A percentile compares a stretch with the other conserved stretches of the same genome.
These are phyloP conservation scores for Chaetomium sp. DNA, from an alignment of 2,329 filamentous ascomycete genomes.

Conservation along the genomic window DNA sequence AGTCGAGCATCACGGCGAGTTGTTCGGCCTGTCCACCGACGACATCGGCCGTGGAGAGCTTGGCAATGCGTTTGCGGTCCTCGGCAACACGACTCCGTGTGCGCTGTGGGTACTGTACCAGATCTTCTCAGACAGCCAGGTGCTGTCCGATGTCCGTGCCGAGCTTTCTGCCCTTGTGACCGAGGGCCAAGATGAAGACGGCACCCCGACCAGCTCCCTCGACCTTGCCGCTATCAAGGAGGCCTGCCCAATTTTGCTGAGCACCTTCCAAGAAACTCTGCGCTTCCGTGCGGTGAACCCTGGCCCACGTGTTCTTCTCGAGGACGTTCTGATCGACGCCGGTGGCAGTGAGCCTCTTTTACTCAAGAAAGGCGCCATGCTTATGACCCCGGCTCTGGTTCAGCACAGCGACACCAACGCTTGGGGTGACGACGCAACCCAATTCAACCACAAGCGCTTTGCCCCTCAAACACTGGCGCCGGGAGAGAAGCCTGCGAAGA, in stretches of 20 bases:
- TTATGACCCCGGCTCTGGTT: constrained; percentile 25
- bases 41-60: constrained; percentile 26
- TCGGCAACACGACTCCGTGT: constrained; percentile 22
- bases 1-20: constrained; percentile 20
- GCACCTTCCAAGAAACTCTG: constrained; percentile 27
- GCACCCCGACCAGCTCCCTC: constrained; percentile 4
- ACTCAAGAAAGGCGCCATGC: constrained; percentile 21
- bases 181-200: not conserved
- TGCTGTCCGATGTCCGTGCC: constrained; percentile 21
- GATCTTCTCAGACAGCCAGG: constrained; percentile 19
- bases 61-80: constrained; percentile 24
- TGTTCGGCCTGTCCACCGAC: constrained; percentile 17
- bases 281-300: constrained; percentile 22
- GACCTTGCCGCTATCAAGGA: constrained; percentile 21
- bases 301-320: constrained; percentile 20
- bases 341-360: constrained; percentile 9
- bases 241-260: constrained; percentile 25
- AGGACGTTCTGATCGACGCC: constrained; percentile 22
- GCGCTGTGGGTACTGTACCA: constrained; percentile 25
- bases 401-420: constrained; percentile 18
- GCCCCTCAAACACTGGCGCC: constrained; percentile 10
- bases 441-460: constrained; percentile 30
- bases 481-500: not conserved
- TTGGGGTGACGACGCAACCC: constrained; percentile 29
- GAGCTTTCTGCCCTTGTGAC: constrained; percentile 19